These are phyloP conservation scores for Erythrophleum fordii DNA, from an alignment of 306 rosid genomes.

Conservation along the genomic window DNA sequence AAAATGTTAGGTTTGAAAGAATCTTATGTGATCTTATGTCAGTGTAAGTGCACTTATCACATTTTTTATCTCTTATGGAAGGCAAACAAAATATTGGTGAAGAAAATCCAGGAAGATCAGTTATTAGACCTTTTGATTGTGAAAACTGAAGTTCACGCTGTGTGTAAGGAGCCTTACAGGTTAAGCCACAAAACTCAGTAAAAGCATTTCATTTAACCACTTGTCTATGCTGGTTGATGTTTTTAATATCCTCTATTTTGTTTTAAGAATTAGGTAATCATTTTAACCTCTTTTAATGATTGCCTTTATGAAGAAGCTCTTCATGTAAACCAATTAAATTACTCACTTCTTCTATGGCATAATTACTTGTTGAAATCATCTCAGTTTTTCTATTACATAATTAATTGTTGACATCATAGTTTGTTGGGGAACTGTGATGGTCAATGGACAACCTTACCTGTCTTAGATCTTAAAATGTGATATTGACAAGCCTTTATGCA, in stretches of 20 bases:
- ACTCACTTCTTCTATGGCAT: too few relatives aligned
- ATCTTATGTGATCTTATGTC: too few relatives aligned
- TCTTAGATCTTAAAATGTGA: neutral
- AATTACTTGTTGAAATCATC: too few relatives aligned
- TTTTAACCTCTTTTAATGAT: neutral
- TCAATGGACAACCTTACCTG: neutral
- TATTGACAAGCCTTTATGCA: neutral
- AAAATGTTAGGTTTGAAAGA: too few relatives aligned
- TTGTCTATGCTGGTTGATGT: slow-evolving; percentile 28
- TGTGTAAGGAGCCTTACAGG: slow-evolving; percentile 95
- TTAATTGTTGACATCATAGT: neutral
- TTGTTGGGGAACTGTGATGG: neutral
- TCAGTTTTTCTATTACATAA: neutral
- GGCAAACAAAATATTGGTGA: slow-evolving; percentile 83
- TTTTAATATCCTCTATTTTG: slow-evolving; percentile 27
- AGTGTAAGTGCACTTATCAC: slow-evolving; percentile 38
- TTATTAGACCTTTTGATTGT: slow-evolving; percentile 81
- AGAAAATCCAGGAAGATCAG: slow-evolving; percentile 93
- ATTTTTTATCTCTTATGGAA: slow-evolving; percentile 42
- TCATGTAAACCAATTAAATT: neutral
- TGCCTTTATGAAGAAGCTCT: neutral
- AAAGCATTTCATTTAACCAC: slow-evolving; percentile 32
- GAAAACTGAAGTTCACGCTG: slow-evolving; percentile 77
- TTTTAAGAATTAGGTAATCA: neutral
- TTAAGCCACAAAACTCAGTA: slow-evolving; percentile 38